Conservation (phyloP, 176 grass and related monocot genomes). For the Puccinellia tenuiflora region DNA sequence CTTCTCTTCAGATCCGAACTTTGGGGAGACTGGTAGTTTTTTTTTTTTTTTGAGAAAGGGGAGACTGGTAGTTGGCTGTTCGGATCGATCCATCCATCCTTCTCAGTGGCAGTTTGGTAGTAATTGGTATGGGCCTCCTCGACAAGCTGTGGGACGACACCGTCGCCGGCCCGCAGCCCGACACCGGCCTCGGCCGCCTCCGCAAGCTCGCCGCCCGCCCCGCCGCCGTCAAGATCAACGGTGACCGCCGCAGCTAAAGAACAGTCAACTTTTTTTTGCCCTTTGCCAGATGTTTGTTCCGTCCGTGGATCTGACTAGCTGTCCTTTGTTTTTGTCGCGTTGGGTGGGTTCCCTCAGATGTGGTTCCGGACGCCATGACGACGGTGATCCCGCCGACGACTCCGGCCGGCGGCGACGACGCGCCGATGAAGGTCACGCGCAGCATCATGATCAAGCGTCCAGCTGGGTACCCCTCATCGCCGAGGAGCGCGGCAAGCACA, state of each 20-base stretch:
- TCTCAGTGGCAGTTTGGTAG: constrained; percentile 8
- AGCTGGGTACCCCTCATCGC: constrained; percentile 62
- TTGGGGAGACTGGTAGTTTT: too few relatives aligned
- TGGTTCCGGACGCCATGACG: constrained; percentile 26
- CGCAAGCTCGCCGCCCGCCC: constrained; percentile 60
- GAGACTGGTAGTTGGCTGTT: background rate
- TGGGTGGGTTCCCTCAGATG: constrained; percentile 28
- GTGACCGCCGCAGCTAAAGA: constrained; percentile 9
- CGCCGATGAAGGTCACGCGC: constrained; percentile 69
- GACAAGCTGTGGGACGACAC: constrained; percentile 97
- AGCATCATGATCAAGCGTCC: constrained; percentile 99
- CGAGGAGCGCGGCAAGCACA: constrained; percentile 53
- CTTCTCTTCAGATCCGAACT: constrained; percentile 26
- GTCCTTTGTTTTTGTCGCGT: background rate
- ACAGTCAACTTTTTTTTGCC: background rate
- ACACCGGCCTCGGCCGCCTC: constrained; percentile 81
- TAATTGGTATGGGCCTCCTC: constrained; percentile 62
- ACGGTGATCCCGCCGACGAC: constrained; percentile 34
- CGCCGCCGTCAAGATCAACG: constrained; percentile 53
- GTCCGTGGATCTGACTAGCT: constrained; percentile 25
- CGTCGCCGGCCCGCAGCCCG: constrained; percentile 79
- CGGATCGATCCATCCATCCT: background rate
- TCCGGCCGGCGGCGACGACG: constrained; percentile 30
- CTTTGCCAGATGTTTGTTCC: background rate
- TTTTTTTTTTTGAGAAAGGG: too few relatives aligned